These are phyloP conservation scores for Aleurites moluccanus DNA, from an alignment of 441 rosid genomes.

Conservation along the genomic window DNA sequence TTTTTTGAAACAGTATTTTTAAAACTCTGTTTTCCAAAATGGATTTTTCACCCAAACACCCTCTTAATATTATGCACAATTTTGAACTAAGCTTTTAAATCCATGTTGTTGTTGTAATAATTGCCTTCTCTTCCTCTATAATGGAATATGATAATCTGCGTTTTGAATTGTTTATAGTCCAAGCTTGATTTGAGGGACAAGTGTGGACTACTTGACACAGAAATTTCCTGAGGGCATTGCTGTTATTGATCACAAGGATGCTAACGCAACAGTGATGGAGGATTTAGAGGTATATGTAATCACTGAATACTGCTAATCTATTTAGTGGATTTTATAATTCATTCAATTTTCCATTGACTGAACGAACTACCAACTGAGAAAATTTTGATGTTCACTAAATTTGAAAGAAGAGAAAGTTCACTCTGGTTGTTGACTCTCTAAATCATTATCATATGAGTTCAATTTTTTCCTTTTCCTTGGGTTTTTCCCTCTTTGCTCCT, in stretches of 20 bases:
- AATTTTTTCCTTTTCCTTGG: background rate
- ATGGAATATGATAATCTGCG: slow-evolving; percentile 25
- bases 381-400: background rate
- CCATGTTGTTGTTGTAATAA: slow-evolving; percentile 1
- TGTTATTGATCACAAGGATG: slow-evolving; percentile 77
- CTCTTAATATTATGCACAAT: background rate
- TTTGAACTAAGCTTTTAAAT: slow-evolving; percentile 19
- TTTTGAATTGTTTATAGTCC: slow-evolving; percentile 43
- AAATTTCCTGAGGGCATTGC: slow-evolving; percentile 72
- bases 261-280: slow-evolving; percentile 77
- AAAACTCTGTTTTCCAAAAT: no score
- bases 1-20: no score
- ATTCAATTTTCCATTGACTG: background rate
- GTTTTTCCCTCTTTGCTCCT: background rate
- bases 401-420: background rate
- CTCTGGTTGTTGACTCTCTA: background rate
- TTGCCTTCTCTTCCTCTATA: background rate
- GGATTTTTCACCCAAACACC: no score
- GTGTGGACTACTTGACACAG: slow-evolving; percentile 54
- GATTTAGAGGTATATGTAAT: slow-evolving; percentile 67
- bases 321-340: slow-evolving; percentile 1
- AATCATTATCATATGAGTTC: background rate
- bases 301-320: background rate
- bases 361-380: background rate
- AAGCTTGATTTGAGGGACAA: slow-evolving; percentile 74